Base-by-base conservation (phyloP, 306 rosid genomes). In the Cucurbita argyrosperma region DNA sequence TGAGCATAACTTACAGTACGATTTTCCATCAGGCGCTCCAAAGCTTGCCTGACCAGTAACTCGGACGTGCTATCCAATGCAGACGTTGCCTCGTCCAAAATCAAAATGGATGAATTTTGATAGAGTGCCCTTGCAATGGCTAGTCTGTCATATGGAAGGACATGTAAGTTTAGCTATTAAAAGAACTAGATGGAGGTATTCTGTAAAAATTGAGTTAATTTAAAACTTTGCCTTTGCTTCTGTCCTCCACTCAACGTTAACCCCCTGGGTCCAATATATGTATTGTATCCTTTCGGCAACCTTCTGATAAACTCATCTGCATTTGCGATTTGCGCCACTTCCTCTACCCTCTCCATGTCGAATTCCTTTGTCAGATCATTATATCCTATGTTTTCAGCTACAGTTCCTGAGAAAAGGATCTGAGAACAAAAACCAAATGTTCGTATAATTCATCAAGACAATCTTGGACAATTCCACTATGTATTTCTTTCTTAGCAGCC, bases 61-160 rank as follows among this genome's bases (percentile, higher is more conserved):
- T 93, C 98, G 60, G 96, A 87, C 82, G 76, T 85, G 76, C 92
- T 86, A 80, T 93, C 98, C 56, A 93, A 81, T 74, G 97, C 89
- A 57, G 98, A 93, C 69, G 96, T 93, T 67, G 97, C 97, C 82
- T 93, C 98, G 47, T 93, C 96, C 80, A 93, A 82, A 74, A 93
- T 85, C 58, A 93, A 84, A 47, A 90, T 80, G 38, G 96, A 85
- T 77, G 97, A 85, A 40, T 90, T 80, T 71, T 90, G 91, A 75
- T 88, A 93, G 40, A 93, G 84, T 47, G 96, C 96, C 81, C 97
- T 81, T 38, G 98, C 98, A 77, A 92, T 90, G 60, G 96, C 89
- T 72, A 92, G 70, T 77, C 98, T 92, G 88, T 71, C 70, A 75
- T 78, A 77, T 45, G 79, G 75, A 80, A 54, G 71, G 68, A 50